These are phyloP conservation scores for Cystofilobasidium bisporidii DNA, from an alignment of 768 basidiomycete genomes.

Conservation along the genomic window DNA sequence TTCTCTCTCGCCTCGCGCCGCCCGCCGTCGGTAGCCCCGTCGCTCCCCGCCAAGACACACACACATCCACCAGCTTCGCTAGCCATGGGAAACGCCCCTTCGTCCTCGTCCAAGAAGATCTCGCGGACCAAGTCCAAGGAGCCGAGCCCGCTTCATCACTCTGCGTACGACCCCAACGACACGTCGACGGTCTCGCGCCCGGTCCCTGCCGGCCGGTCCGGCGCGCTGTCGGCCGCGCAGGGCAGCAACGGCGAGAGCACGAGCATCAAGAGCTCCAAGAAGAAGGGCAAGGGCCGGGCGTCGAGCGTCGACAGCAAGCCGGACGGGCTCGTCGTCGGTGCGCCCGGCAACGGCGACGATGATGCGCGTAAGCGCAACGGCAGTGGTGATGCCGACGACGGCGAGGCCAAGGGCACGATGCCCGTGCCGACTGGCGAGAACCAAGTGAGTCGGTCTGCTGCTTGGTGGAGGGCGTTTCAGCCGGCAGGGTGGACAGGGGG, in stretches of 20 bases:
- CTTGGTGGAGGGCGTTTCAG: not conserved
- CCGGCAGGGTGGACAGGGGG: no score
- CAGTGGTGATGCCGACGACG: not conserved
- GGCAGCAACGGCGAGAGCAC: not conserved
- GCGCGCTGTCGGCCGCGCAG: slow-evolving; percentile 2
- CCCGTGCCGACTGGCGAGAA: slow-evolving; percentile 23
- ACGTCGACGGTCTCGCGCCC: slow-evolving; percentile 17
- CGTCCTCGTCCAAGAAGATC: slow-evolving; percentile 26
- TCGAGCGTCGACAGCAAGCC: not conserved
- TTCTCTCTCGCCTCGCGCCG: not conserved
- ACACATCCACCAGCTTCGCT: no score
- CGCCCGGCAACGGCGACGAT: not conserved
- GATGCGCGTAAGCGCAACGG: not conserved
- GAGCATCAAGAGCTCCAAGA: slow-evolving; percentile 19
- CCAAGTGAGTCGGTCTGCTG: slow-evolving; percentile 9
- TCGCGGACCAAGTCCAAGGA: slow-evolving; percentile 25
- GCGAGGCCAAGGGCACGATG: not conserved
- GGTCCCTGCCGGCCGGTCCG: slow-evolving; percentile 18
- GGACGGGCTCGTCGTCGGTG: not conserved
- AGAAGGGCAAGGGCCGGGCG: slow-evolving; percentile 22
- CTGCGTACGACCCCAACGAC: slow-evolving; percentile 19
- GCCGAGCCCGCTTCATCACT: slow-evolving; percentile 22
- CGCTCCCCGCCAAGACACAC: not conserved
- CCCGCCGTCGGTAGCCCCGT: not conserved
- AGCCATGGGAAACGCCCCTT: slow-evolving; percentile 25